Conservation (phyloP, 1,139 yeast species). For the Kodamaea alishanica region DNA sequence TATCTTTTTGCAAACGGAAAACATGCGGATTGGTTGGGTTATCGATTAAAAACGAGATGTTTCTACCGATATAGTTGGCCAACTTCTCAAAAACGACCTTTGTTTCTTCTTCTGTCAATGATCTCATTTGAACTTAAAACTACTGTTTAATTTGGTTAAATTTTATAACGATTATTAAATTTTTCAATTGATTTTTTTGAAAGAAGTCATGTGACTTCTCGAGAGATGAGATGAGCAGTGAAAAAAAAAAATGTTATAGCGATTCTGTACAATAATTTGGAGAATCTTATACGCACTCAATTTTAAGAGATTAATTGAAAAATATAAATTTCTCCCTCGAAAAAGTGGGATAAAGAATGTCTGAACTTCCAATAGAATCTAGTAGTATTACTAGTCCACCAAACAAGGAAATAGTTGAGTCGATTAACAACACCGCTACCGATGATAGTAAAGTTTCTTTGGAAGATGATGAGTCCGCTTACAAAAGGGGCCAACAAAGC, state of each 20-base stretch:
- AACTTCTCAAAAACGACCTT: slow-evolving; percentile 93
- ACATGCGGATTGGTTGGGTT: slow-evolving; percentile 90
- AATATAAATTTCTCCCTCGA: too few species aligned
- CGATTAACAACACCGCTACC: background rate
- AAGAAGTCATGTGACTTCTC: slow-evolving; percentile 4
- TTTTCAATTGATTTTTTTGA: background rate
- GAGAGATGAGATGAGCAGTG: slow-evolving; percentile 5
- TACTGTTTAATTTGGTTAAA: background rate
- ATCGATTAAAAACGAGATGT: slow-evolving; percentile 82
- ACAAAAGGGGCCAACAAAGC: slow-evolving; percentile 41
- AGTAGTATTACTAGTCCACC: too few species aligned
- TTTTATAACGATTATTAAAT: background rate
- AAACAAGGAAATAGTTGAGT: too few species aligned
- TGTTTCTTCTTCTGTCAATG: slow-evolving; percentile 95
- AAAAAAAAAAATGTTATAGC: slow-evolving; percentile 3
- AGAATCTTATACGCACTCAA: too few species aligned
- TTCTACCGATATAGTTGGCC: slow-evolving; percentile 94
- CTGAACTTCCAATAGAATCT: too few species aligned
- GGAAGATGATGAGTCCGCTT: slow-evolving; percentile 24
- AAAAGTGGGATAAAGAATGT: too few species aligned
- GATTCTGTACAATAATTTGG: background rate
- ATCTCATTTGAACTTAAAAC: slow-evolving; percentile 58
- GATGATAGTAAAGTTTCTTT: slow-evolving; percentile 2
- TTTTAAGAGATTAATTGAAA: too few species aligned
- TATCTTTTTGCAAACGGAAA: slow-evolving; percentile 90